Percentiles rank a stretch among this genome's conserved stretches.
These are phyloP conservation scores for Pseudocercospora macadamiae DNA, from an alignment of 2,329 filamentous ascomycete species.

Conservation along the genomic window DNA sequence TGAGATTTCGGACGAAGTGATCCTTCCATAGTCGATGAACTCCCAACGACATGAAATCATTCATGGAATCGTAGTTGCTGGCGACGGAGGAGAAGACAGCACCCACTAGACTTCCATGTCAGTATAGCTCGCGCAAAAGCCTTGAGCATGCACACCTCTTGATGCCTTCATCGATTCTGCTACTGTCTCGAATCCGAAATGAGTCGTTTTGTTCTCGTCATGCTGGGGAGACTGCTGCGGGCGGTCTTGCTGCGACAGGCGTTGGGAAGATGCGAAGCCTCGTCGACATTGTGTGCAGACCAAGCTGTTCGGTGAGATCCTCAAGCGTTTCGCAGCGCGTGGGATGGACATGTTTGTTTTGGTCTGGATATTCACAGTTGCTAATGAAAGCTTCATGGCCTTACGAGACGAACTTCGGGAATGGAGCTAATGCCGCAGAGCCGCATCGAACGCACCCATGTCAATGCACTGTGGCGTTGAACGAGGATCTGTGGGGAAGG, in stretches of 20 bases:
- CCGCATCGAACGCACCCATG: no score
- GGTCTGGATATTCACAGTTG: constrained; percentile 1
- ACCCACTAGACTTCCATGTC: constrained; percentile 62
- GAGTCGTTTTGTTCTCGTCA: constrained; percentile 72
- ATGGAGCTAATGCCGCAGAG: neutral
- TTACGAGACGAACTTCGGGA: neutral
- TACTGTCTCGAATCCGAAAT: constrained; percentile 89
- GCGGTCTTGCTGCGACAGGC: constrained; percentile 15
- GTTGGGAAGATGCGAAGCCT: constrained; percentile 23
- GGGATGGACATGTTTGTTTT: constrained; percentile 30
- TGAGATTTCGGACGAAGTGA: constrained; percentile 88
- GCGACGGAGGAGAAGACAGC: constrained; percentile 95
- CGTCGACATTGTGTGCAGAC: constrained; percentile 31
- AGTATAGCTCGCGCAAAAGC: no score
- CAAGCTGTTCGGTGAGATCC: constrained; percentile 21
- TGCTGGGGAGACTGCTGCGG: constrained; percentile 38
- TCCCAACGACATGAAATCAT: constrained; percentile 97
- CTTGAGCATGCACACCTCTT: constrained; percentile 53
- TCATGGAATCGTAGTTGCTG: constrained; percentile 95
- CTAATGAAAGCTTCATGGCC: neutral
- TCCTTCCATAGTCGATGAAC: constrained; percentile 98
- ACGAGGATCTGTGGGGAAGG: no score
- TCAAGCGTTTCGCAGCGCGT: constrained; percentile 38
- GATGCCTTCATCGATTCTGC: constrained; percentile 77
- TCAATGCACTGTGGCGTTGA: no score